phyloP scores from a whole-genome alignment of 169 alveolate species.

The Plasmodium vinckei region DNA sequence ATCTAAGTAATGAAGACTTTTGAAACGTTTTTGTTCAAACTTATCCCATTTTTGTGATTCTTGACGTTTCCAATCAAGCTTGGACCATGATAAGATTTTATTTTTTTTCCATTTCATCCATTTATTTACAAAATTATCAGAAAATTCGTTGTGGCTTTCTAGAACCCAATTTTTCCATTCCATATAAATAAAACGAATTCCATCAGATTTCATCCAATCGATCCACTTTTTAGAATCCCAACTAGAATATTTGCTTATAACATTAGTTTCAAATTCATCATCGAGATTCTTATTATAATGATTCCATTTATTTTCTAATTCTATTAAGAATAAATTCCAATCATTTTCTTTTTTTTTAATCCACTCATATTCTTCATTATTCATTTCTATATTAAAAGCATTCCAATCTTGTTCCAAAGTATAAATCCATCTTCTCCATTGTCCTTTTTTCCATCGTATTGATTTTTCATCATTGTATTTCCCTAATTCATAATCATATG shows the following conservation, averaged over 20 bases:
- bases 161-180: conserved; percentile 29
- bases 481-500: too few relatives aligned
- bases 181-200: conserved; percentile 6
- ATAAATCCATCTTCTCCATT: conserved; percentile 14
- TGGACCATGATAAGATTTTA: conserved; percentile 15
- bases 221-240: conserved; percentile 14
- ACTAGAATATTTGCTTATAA: neutral
- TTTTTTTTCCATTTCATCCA: conserved; percentile 31
- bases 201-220: conserved; percentile 16
- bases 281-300: conserved; percentile 19
- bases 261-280: conserved; percentile 5
- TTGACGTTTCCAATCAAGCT: conserved; percentile 18
- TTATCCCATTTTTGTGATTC: conserved; percentile 14
- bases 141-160: neutral
- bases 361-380: conserved; percentile 9
- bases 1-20: neutral
- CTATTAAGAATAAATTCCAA: conserved; percentile 1
- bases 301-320: conserved; percentile 18
- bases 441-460: conserved; percentile 8
- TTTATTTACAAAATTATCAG: conserved; percentile 2
- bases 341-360: conserved; percentile 19
- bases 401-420: conserved; percentile 12
- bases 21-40: conserved; percentile 13
- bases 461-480: neutral
- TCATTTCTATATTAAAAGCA: neutral